A percentile compares a stretch with the other conserved stretches of the same genome.
These are phyloP conservation scores for Spergularia azorica DNA, from an alignment of 179 eudicot genomes.

Conservation along the genomic window DNA sequence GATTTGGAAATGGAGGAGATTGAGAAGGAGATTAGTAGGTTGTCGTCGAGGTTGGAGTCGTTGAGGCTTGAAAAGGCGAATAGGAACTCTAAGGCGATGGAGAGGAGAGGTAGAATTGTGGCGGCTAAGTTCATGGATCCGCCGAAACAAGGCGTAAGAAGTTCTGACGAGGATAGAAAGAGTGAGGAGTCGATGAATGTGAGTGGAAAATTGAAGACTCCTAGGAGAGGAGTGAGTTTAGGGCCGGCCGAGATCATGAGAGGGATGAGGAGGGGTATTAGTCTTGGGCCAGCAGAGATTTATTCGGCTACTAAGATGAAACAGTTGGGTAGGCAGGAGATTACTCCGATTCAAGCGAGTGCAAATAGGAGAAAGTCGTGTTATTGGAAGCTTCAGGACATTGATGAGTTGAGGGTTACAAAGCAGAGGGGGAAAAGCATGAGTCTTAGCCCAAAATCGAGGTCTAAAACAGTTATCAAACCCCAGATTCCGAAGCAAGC, in stretches of 20 bases:
- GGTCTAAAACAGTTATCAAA: constrained; percentile 34
- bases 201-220: constrained; percentile 40
- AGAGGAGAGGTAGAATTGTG: constrained; percentile 46
- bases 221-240: constrained; percentile 68
- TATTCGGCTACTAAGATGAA: constrained; percentile 35
- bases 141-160: constrained; percentile 38
- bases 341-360: constrained; percentile 56
- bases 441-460: constrained; percentile 69
- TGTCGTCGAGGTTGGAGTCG: constrained; percentile 58
- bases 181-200: constrained; percentile 39
- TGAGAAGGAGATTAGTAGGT: constrained; percentile 62
- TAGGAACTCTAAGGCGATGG: constrained; percentile 41
- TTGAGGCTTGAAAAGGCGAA: constrained; percentile 59
- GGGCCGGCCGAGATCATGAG: constrained; percentile 57
- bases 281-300: constrained; percentile 77
- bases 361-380: constrained; percentile 74
- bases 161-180: constrained; percentile 34
- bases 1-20: constrained; percentile 79
- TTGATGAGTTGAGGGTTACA: constrained; percentile 64
- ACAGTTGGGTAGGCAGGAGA: constrained; percentile 47
- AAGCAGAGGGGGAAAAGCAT: constrained; percentile 59
- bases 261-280: constrained; percentile 49
- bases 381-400: constrained; percentile 74
- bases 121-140: constrained; percentile 75
- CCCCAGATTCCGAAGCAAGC: constrained; percentile 46